Conservation (phyloP, 1,284 basidiomycete species). For the Sanghuangporus sanghuang region DNA sequence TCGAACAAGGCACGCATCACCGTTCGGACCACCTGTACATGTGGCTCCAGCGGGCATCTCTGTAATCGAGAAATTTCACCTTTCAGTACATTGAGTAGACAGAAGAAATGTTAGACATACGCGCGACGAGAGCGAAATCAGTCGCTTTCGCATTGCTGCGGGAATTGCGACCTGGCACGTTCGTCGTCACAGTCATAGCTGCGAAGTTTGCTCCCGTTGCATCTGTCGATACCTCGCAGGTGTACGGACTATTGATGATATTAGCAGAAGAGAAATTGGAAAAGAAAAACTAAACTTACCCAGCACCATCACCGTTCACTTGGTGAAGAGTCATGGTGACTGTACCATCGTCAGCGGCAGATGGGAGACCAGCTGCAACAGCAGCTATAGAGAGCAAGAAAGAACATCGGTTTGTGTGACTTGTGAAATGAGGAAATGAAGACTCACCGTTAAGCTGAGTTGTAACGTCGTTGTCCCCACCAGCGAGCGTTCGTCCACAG, state of each 20-base stretch:
- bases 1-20: conserved; percentile 23
- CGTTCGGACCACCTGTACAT: conserved; percentile 23
- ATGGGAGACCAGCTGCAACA: conserved; percentile 18
- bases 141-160: conserved; percentile 22
- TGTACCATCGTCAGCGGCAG: conserved; percentile 17
- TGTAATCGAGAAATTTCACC: not conserved
- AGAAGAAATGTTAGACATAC: conserved; percentile 1
- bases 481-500: conserved; percentile 22
- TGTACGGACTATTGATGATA: conserved; percentile 18
- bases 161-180: conserved; percentile 22
- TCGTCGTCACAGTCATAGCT: conserved; percentile 21
- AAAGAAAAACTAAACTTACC: conserved; percentile 8
- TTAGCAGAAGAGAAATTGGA: not conserved
- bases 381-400: conserved; percentile 16
- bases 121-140: conserved; percentile 23
- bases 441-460: conserved; percentile 20
- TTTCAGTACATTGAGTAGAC: not conserved
- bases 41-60: conserved; percentile 19
- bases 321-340: conserved; percentile 25
- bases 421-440: not conserved
- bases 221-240: conserved; percentile 21
- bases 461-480: conserved; percentile 21
- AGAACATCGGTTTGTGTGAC: not conserved
- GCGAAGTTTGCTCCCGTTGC: conserved; percentile 21
- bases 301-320: conserved; percentile 23